Percentiles rank a stretch among this genome's conserved stretches.
phyloP scores from a whole-genome alignment of 352 stramenopile genomes.

The Plasmopara muralis region DNA sequence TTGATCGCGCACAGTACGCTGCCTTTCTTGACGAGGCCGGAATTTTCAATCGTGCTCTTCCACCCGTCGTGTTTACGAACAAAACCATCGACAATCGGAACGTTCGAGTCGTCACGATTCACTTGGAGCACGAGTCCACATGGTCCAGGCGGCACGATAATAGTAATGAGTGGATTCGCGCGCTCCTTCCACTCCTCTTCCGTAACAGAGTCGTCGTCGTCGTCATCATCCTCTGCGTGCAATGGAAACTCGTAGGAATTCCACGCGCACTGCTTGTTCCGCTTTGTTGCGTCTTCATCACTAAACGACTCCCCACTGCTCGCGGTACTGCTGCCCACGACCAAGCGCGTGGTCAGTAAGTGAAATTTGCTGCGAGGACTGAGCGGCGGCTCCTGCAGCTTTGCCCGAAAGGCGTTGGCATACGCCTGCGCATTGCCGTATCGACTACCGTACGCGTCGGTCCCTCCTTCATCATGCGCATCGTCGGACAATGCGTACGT shows the following conservation, averaged over 20 bases:
- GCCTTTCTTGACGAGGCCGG: conserved; percentile 49
- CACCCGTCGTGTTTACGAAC: conserved; percentile 53
- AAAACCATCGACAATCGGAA: conserved; percentile 71
- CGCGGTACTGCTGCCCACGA: conserved; percentile 20
- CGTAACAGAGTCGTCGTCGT: conserved; percentile 39
- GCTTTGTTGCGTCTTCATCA: conserved; percentile 12
- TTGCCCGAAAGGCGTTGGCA: conserved; percentile 58
- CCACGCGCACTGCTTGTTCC: conserved; percentile 14
- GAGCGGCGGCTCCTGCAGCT: conserved; percentile 62
- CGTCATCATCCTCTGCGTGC: conserved; percentile 10
- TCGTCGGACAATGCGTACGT: conserved; percentile 55
- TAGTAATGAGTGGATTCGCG: conserved; percentile 50
- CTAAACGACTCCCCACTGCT: conserved; percentile 18
- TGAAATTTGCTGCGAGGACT: conserved; percentile 65
- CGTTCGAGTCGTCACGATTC: conserved; percentile 26
- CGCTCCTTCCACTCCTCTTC: conserved; percentile 67
- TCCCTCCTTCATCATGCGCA: conserved; percentile 15
- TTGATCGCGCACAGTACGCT: conserved; percentile 75
- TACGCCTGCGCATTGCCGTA: conserved; percentile 43
- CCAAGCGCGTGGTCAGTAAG: conserved; percentile 33
- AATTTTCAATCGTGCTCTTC: conserved; percentile 76
- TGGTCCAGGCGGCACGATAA: conserved; percentile 68
- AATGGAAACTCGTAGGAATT: conserved; percentile 23
- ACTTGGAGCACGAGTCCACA: conserved; percentile 68
- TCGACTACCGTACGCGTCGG: conserved; percentile 11